These are phyloP conservation scores for Phialemoniopsis sp. DNA, from an alignment of 2,329 filamentous ascomycete species.

Conservation along the genomic window DNA sequence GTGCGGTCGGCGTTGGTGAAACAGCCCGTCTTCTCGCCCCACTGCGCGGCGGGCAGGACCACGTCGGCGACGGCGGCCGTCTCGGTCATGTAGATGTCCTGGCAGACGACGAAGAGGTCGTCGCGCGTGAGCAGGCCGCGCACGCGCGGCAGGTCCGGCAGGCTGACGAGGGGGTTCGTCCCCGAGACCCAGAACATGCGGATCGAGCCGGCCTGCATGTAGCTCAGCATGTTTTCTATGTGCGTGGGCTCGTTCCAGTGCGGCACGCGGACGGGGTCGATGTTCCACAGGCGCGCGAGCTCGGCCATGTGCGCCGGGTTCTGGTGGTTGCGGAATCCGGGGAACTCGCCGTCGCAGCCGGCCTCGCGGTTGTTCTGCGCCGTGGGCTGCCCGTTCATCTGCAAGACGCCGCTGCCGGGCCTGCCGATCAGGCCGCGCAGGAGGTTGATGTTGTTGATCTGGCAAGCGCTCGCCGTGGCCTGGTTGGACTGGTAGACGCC, in stretches of 20 bases:
- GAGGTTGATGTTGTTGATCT: slow-evolving; percentile 35
- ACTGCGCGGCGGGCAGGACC: slow-evolving; percentile 28
- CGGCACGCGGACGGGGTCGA: slow-evolving; percentile 23
- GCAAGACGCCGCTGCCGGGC: slow-evolving; percentile 26
- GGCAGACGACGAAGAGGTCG: slow-evolving; percentile 24
- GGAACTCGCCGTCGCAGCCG: slow-evolving; percentile 30
- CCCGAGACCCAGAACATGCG: slow-evolving; percentile 31
- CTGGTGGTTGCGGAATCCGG: slow-evolving; percentile 27
- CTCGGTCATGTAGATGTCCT: no score
- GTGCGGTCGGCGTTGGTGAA: slow-evolving; percentile 33
- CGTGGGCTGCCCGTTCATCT: slow-evolving; percentile 34
- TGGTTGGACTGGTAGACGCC: slow-evolving; percentile 35
- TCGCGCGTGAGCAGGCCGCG: slow-evolving; percentile 23
- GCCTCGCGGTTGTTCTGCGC: slow-evolving; percentile 33
- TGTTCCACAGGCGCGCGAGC: slow-evolving; percentile 29
- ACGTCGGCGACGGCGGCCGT: slow-evolving; percentile 29
- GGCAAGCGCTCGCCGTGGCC: slow-evolving; percentile 30
- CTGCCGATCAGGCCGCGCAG: slow-evolving; percentile 26
- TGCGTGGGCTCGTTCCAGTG: slow-evolving; percentile 32
- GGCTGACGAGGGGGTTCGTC: slow-evolving; percentile 30
- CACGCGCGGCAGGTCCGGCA: no score
- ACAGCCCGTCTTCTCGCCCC: slow-evolving; percentile 30
- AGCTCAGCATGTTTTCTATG: slow-evolving; percentile 27
- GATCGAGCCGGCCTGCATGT: slow-evolving; percentile 24
- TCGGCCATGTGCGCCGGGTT: slow-evolving; percentile 28